phyloP scores from a whole-genome alignment of 1,284 basidiomycete genomes.

The Cryptococcus wingfieldii region DNA sequence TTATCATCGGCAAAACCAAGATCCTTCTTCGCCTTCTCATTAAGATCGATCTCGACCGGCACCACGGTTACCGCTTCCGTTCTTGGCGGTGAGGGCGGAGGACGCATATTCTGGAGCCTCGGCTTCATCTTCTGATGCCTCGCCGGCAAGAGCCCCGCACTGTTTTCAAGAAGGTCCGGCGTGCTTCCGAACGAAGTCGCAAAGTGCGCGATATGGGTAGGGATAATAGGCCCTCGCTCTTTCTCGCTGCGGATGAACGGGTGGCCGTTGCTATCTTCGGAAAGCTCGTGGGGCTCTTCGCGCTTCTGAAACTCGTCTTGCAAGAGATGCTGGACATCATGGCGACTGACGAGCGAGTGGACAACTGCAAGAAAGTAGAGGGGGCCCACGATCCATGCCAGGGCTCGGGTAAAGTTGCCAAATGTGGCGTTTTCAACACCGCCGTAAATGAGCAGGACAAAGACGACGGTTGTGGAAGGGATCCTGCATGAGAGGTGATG shows the following conservation, averaged over 20 bases:
- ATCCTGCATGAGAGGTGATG: background rate
- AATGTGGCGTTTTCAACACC: constrained; percentile 2
- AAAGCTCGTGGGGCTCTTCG: background rate
- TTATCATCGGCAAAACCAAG: constrained; percentile 3
- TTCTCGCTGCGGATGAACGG: background rate
- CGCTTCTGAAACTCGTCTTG: background rate
- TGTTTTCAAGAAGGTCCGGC: background rate
- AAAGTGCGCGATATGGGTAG: background rate
- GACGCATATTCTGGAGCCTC: no score
- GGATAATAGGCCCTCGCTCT: background rate
- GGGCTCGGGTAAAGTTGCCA: constrained; percentile 13
- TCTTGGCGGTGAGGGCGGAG: background rate
- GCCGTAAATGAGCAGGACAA: constrained; percentile 7
- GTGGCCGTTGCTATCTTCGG: background rate
- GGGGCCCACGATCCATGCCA: constrained; percentile 12
- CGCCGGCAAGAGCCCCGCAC: background rate
- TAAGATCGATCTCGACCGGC: background rate
- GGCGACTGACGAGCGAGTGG: constrained; percentile 9
- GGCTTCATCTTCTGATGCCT: background rate
- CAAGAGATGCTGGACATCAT: constrained; percentile 11
- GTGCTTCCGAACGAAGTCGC: background rate
- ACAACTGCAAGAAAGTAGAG: constrained; percentile 14
- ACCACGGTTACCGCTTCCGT: background rate
- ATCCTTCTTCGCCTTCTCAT: constrained; percentile 3
- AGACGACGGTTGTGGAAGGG: constrained; percentile 3